These are phyloP conservation scores for Phytophthora uliginosa DNA, from an alignment of 352 stramenopile species.

Conservation along the genomic window DNA sequence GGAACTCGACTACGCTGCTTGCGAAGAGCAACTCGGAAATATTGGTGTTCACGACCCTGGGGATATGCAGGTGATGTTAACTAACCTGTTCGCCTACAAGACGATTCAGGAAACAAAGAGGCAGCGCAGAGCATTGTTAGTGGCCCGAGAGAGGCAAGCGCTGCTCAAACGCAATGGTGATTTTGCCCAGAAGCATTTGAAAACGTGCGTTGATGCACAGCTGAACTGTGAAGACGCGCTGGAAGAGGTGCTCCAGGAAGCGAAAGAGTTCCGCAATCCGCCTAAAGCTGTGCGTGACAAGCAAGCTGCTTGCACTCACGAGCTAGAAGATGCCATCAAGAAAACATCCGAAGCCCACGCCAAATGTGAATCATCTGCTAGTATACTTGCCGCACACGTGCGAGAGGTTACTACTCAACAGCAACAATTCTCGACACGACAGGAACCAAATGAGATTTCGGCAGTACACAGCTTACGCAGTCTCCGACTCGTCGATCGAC, in stretches of 20 bases:
- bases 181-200: constrained; percentile 45
- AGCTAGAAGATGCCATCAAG: constrained; percentile 45
- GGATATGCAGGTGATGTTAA: constrained; percentile 63
- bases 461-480: constrained; percentile 59
- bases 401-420: constrained; percentile 31
- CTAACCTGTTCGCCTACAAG: constrained; percentile 58
- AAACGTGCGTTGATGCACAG: constrained; percentile 28
- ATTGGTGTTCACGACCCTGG: constrained; percentile 53
- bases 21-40: constrained; percentile 39
- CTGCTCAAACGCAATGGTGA: constrained; percentile 45
- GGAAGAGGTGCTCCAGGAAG: constrained; percentile 55
- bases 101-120: constrained; percentile 48
- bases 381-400: constrained; percentile 13
- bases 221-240: constrained; percentile 39
- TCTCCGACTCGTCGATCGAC: constrained; percentile 47
- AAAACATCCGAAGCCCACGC: constrained; percentile 23
- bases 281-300: constrained; percentile 58
- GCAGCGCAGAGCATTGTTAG: constrained; percentile 26
- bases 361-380: constrained; percentile 22
- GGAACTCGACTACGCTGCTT: constrained; percentile 25
- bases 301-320: constrained; percentile 36
- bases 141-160: constrained; percentile 22
- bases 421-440: constrained; percentile 26
- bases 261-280: constrained; percentile 70
- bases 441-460: constrained; percentile 64